phyloP scores from a whole-genome alignment of 2,329 filamentous ascomycete species.

The Neofusicoccum ribis region DNA sequence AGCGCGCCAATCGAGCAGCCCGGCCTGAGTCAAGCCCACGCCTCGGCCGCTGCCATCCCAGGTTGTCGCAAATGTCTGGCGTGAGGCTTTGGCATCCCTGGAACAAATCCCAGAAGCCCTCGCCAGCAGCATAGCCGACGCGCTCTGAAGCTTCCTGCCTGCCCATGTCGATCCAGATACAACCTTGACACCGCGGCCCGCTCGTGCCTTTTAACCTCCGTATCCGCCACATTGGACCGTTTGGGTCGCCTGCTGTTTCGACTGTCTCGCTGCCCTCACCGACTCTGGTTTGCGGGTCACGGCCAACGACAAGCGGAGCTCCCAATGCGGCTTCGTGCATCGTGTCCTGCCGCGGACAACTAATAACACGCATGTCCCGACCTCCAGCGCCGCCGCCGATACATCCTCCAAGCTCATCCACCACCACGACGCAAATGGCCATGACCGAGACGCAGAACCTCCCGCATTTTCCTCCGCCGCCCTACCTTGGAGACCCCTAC shows the following conservation, averaged over 20 bases:
- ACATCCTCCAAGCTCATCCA: conserved; percentile 40
- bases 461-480: conserved; percentile 41
- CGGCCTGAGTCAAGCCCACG: conserved; percentile 15
- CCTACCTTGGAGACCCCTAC: conserved; percentile 42
- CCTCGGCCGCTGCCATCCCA: conserved; percentile 18
- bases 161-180: conserved; percentile 42
- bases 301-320: conserved; percentile 22
- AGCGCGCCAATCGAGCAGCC: conserved; percentile 13
- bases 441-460: conserved; percentile 50
- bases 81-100: conserved; percentile 30
- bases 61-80: conserved; percentile 26
- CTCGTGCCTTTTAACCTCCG: conserved; percentile 34
- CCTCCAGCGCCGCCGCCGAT: conserved; percentile 41
- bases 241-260: conserved; percentile 15
- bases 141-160: conserved; percentile 32
- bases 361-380: conserved; percentile 47
- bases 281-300: conserved; percentile 17
- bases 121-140: conserved; percentile 18
- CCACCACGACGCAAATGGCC: conserved; percentile 30
- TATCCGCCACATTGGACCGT: conserved; percentile 35
- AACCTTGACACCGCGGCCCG: conserved; percentile 25
- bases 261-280: conserved; percentile 17
- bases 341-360: conserved; percentile 40
- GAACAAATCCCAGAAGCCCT: conserved; percentile 19
- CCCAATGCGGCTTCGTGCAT: conserved; percentile 45